Conservation (phyloP, 768 basidiomycete genomes). For the Hortiboletus flavorubellus region DNA sequence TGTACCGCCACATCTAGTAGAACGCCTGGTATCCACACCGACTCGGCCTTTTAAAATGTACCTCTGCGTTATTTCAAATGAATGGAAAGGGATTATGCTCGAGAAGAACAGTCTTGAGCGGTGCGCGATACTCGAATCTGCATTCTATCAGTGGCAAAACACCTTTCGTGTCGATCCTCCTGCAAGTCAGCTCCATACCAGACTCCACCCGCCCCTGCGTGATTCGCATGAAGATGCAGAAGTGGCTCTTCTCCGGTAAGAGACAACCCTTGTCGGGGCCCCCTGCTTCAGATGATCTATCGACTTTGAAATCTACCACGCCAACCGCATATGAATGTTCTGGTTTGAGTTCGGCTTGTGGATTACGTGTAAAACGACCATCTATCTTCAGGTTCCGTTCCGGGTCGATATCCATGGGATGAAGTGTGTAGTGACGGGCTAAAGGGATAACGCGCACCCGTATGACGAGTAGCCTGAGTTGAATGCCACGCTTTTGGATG, state of each 20-base stretch:
- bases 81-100: neutral
- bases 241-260: neutral
- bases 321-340: slow-evolving; percentile 1
- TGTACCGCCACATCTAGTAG: no score
- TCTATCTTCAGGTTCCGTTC: neutral
- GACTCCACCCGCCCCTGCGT: neutral
- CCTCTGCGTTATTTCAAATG: neutral
- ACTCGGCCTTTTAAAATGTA: no score
- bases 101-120: slow-evolving; percentile 2
- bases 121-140: neutral
- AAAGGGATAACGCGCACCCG: neutral
- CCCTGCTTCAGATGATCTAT: neutral
- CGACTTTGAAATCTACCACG: slow-evolving; percentile 7
- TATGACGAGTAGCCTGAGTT: slow-evolving; percentile 7
- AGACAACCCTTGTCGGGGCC: neutral
- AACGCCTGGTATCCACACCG: no score
- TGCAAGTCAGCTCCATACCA: neutral
- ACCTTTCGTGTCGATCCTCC: slow-evolving; percentile 4
- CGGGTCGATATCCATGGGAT: neutral
- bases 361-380: neutral
- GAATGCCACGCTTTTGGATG: slow-evolving; percentile 10
- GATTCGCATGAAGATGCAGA: slow-evolving; percentile 5
- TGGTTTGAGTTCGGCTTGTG: neutral
- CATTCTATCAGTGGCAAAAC: slow-evolving; percentile 5
- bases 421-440: neutral